Evolutionary conservation across 2,329 filamentous ascomycete species (phyloP).

Genomic region (Pseudogymnoascus sp.): DNA sequence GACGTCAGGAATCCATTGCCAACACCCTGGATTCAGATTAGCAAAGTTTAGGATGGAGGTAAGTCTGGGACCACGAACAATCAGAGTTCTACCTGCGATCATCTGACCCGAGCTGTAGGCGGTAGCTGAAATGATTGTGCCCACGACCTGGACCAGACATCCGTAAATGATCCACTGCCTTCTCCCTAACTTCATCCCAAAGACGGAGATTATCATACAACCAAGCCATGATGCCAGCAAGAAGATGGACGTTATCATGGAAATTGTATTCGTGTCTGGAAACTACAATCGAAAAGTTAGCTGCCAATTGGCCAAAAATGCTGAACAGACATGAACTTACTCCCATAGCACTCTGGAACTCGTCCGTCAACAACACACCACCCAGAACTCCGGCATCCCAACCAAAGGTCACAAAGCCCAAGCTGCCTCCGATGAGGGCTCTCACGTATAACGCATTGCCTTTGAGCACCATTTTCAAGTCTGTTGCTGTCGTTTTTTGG

Average conservation of each 20-base stretch:
- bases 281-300: constrained; percentile 13
- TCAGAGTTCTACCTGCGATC: constrained; percentile 24
- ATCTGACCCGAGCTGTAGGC: constrained; percentile 25
- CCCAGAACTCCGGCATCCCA: constrained; percentile 31
- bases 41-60: neutral
- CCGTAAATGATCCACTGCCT: constrained; percentile 8
- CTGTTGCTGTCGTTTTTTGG: neutral
- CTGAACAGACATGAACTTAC: constrained; percentile 14
- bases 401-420: constrained; percentile 29
- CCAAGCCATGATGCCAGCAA: constrained; percentile 25
- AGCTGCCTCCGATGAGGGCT: constrained; percentile 4
- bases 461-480: constrained; percentile 3
- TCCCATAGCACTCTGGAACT: constrained; percentile 27
- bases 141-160: constrained; percentile 23
- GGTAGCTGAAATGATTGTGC: constrained; percentile 24
- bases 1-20: constrained; percentile 28
- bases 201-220: constrained; percentile 9
- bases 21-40: constrained; percentile 20
- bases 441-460: neutral
- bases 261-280: constrained; percentile 21
- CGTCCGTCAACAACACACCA: constrained; percentile 24
- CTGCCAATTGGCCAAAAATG: neutral
- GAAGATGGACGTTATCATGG: constrained; percentile 27
- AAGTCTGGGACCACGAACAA: constrained; percentile 17
- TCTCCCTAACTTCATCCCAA: constrained; percentile 4